Conservation (phyloP, 192 early-diverging fungal species). For the Backusella westeae region DNA sequence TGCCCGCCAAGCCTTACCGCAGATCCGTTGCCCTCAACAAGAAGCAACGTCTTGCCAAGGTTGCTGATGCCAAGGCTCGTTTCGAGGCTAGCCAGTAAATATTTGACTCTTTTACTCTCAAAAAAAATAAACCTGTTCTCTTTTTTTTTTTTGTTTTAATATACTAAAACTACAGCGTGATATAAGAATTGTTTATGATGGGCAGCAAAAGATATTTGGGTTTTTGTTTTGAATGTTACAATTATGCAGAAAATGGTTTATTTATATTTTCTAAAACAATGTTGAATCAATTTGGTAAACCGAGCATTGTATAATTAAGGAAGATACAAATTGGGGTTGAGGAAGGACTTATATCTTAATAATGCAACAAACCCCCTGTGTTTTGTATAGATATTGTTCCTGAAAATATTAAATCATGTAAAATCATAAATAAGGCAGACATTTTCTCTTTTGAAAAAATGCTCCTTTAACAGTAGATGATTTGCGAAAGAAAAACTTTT, state of each 20-base stretch:
- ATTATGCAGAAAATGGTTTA: not conserved
- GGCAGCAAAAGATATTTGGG: not conserved
- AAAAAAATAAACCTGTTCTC: not conserved
- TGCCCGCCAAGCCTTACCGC: slow-evolving; percentile 56
- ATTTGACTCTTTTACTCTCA: not conserved
- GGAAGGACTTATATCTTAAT: not conserved
- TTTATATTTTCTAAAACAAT: not conserved
- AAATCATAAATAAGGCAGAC: not conserved
- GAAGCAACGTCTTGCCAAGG: slow-evolving; percentile 87
- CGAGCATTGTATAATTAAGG: not conserved
- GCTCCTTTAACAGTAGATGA: not conserved
- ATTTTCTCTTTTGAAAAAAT: not conserved
- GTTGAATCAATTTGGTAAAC: not conserved
- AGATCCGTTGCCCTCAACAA: slow-evolving; percentile 68
- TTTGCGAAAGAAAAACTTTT: not conserved
- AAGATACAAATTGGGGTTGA: not conserved
- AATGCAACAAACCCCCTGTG: not conserved
- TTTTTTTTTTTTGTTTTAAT: not conserved
- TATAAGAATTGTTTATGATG: not conserved
- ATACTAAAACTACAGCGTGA: not conserved
- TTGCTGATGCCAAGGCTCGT: slow-evolving; percentile 79
- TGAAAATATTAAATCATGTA: not conserved
- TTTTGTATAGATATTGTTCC: not conserved
- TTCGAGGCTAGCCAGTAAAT: slow-evolving; percentile 24
- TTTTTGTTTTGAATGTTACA: not conserved